A percentile compares a stretch with the other conserved stretches of the same genome.
These are phyloP conservation scores for Diaporthe aspalathi DNA, from an alignment of 2,329 filamentous ascomycete species.

Conservation along the genomic window DNA sequence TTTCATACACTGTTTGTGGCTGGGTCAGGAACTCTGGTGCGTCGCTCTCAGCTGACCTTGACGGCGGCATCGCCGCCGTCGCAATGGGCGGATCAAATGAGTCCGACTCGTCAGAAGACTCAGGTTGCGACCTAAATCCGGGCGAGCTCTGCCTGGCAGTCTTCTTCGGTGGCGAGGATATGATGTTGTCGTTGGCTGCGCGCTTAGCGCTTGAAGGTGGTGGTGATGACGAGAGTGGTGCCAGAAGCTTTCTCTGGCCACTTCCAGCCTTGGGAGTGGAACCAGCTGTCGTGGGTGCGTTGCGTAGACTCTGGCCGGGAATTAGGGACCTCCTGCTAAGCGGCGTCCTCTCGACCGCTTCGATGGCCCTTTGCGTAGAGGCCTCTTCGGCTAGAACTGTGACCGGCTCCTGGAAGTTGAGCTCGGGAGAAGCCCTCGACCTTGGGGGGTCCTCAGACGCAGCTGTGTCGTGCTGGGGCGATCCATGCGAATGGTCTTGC, in stretches of 20 bases:
- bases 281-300: background rate
- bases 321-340: background rate
- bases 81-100: constrained; percentile 20
- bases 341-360: background rate
- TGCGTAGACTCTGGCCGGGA: background rate
- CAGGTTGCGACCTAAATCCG: background rate
- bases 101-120: constrained; percentile 19
- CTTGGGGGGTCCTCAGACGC: background rate
- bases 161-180: background rate
- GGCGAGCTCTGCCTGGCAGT: background rate
- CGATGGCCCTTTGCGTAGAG: background rate
- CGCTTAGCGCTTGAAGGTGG: background rate
- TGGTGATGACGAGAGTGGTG: constrained; percentile 7
- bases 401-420: background rate
- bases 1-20: background rate
- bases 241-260: background rate
- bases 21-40: background rate
- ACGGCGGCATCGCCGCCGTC: background rate
- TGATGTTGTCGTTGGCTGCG: background rate
- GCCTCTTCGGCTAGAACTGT: background rate
- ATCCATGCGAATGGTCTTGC: background rate
- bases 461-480: too few relatives aligned
- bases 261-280: background rate
- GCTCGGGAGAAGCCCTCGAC: background rate
- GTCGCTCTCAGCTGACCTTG: background rate